Evolutionary conservation across 1,284 basidiomycete species (phyloP), one percentile per base, ranked within the genome.

Genomic region (Leccinum ambiguum): DNA sequence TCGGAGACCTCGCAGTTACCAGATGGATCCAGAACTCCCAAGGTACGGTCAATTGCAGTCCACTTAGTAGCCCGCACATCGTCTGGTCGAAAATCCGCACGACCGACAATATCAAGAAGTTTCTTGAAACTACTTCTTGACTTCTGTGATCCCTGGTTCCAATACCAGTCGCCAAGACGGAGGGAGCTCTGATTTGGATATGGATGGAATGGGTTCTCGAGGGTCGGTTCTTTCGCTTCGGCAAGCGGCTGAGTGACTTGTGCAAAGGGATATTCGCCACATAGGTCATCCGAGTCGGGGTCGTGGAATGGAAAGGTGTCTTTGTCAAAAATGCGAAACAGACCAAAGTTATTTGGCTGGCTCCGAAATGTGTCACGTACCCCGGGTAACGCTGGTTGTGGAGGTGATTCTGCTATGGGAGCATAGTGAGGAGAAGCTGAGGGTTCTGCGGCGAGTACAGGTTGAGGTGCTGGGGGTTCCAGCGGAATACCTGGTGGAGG

Each of bases 271-370:
- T 18, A 53, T 53, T 53, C 50, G 50, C 50, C n/a, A 23, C 50
- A 53, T 21, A 21, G 18, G 11, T 53, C 50, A 18, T 53, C n/a
- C 39, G 39, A 41, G 39, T 41, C 39, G 6, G 50, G 50, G 50
- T 53, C 50, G 50, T 53, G 50, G 50, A 53, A 53, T 21, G 50
- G 50, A 53, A 53, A 21, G 50, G 50, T 21, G 50, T 53, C 50
- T 53, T 18, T 23, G 50, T 53, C 50, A 53, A 53, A 53, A 21
- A 53, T 53, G 50, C 50, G 50, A 53, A 53, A 53, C 50, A 53
- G 50, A 13, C 50, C 50, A 21, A 53, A 53, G 50, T 21, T 11
- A 13, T 53, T 53, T 21, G 50, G 50, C 50, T 53, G 50, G 18
- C 50, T 53, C 50, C 16, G 50, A 21, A 53, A 53, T 53, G 50